Percentiles rank a stretch among this genome's conserved stretches.
phyloP scores from a whole-genome alignment of 1,284 basidiomycete genomes.

The Pterula multifida region DNA sequence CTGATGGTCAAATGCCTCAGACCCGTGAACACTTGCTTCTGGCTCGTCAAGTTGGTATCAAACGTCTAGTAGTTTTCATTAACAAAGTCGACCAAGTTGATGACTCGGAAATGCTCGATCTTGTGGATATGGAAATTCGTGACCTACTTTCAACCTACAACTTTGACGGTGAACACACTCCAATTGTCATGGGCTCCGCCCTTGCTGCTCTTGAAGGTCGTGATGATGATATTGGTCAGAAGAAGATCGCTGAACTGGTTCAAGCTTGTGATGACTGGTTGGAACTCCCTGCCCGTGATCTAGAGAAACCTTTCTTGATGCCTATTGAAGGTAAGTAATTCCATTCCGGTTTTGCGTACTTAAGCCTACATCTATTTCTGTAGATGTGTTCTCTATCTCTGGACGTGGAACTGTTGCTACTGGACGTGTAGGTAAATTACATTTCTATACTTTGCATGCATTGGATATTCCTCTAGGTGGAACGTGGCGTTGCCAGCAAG shows the following conservation, averaged over 20 bases:
- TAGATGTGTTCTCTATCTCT: constrained; percentile 97
- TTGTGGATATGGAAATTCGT: constrained; percentile 99
- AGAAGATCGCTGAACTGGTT: constrained; percentile 81
- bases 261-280: constrained; percentile 91
- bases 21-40: constrained; percentile 97
- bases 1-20: constrained; percentile 99
- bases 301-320: constrained; percentile 1
- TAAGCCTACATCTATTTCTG: constrained; percentile 70
- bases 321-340: background rate
- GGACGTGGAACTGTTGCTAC: constrained; percentile 98
- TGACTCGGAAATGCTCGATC: constrained; percentile 97
- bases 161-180: constrained; percentile 95
- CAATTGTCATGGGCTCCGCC: constrained; percentile 95
- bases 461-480: constrained; percentile 42
- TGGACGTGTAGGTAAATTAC: constrained; percentile 53
- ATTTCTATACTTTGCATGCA: background rate
- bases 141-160: constrained; percentile 90
- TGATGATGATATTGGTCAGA: constrained; percentile 67
- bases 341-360: background rate
- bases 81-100: constrained; percentile 98
- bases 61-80: constrained; percentile 97
- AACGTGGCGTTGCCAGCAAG: constrained; percentile 90
- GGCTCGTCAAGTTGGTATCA: constrained; percentile 97
- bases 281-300: constrained; percentile 82
- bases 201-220: constrained; percentile 88